Base-by-base conservation (phyloP, 2,329 filamentous ascomycete species). In the Aspergillus melleus region DNA sequence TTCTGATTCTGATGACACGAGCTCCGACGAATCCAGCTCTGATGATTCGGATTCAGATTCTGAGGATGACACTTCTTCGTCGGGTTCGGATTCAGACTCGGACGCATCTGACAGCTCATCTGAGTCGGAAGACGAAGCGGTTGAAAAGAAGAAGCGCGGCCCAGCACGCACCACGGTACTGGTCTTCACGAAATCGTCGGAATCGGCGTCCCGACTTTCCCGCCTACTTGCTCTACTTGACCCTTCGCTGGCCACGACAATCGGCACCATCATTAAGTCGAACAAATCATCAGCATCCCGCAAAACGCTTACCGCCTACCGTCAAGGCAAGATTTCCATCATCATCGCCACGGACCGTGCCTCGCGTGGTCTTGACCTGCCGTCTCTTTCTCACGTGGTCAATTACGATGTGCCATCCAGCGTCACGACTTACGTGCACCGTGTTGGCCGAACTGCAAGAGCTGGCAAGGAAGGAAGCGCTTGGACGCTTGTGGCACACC, bases 261-360 rank as follows among this genome's bases (percentile, higher is more conserved):
- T 91, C 56, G 87, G 86, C 60, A 91, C 88, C 0, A 84, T 95
- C 61, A 91, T 91, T 14, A 93, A 91, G 20, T 90, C 90, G 0
- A 89, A 88, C 26, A 86, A 90, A n/a, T 90, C 88, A 1, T 85
- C 88, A 14, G 82, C 85, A 14, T 88, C 90, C 16, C 85, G 86
- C 61, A 88, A 86, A 68, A 87, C 88, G 0, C 80, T 93, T 24
- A 82, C 83, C 26, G 83, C 84, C n/a, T 93, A 94, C 73, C 78
- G 83, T 3, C 74, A 79, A 8, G 83, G 83, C 59, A 85, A 85
- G 60, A 76, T 90, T 26, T 87, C 88, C 6, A 86, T 96, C 51
- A 86, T 98, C 49, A 88, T 98, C 50, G 92, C 93, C 0, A 96
- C 95, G 0, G 94, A 98, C 73, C 89, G 96, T n/a, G 91, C 95